Evolutionary conservation across 1,284 basidiomycete species (phyloP), one percentile per base, ranked within the genome.

Genomic region (Cystobasidium slooffiae): DNA sequence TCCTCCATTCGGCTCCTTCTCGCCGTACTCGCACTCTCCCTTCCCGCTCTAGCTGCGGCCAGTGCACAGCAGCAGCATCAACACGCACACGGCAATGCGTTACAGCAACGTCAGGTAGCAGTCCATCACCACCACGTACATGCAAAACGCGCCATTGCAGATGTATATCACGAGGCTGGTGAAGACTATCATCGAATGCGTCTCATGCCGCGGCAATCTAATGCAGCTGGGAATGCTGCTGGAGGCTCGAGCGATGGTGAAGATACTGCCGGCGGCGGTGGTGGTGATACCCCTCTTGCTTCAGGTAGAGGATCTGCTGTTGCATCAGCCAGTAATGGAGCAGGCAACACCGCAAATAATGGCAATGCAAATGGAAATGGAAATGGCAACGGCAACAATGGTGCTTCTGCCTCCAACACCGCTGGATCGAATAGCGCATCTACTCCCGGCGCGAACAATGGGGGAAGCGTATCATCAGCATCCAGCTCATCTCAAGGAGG

Each of bases 161-260:
- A 20, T 24, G 20, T 20, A 10, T 24, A 62, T 41, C 31, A 62
- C 61, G 14, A 63, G 5, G 61, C 43, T 1, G 41, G 41, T 37
- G 44, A 16, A 31, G 61, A 59, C 18, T 59, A 59, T n/a, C 61
- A 63, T 24, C 61, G 47, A 41, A 63, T 63, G 61, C 61, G 61
- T 37, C 47, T 63, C 44, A 63, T 63, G 61, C 61, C 61, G 12
- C 61, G 61, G 22, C 61, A 63, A 44, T 43, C 37, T 14, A 63
- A 63, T 20, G 44, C 61, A 18, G 61, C 44, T 47, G 61, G 14
- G 3, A 43, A 44, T 20, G 53, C 12, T 20, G 53, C 12, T 37
- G 47, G 43, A 14, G 47, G 61, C 61, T 47, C 61, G 44, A 51
- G 61, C 61, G 61, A 63, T 1, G 61, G 20, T 24, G 61, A 63